These are phyloP conservation scores for Scheffersomyces amazonensis DNA, from an alignment of 805 yeast genomes.

Conservation along the genomic window DNA sequence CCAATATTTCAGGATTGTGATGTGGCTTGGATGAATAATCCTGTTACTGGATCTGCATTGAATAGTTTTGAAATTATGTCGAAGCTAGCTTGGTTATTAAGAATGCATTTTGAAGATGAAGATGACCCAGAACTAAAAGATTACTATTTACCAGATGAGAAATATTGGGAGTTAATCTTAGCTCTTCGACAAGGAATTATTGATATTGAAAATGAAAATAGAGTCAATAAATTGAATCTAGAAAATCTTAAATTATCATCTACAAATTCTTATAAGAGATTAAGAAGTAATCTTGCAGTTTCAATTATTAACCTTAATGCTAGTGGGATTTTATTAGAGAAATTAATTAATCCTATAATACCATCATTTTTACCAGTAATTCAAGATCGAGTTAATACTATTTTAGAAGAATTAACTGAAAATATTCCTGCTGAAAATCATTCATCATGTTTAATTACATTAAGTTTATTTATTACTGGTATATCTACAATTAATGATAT, in stretches of 20 bases:
- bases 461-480: conserved; percentile 4
- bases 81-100: conserved; percentile 4
- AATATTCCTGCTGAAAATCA: conserved; percentile 1
- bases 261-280: background rate
- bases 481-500: conserved; percentile 1
- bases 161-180: conserved; percentile 2
- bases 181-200: background rate
- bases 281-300: conserved; percentile 5
- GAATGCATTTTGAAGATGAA: conserved; percentile 3
- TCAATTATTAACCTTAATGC: conserved; percentile 3
- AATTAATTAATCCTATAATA: conserved; percentile 4
- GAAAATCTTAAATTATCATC: conserved; percentile 1
- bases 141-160: background rate
- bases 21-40: conserved; percentile 4
- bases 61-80: conserved; percentile 3
- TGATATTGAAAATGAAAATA: background rate
- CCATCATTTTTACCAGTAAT: conserved; percentile 5
- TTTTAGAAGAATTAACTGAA: conserved; percentile 2
- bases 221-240: background rate
- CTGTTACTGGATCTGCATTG: conserved; percentile 1
- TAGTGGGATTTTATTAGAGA: conserved; percentile 2
- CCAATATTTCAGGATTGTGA: conserved; percentile 3
- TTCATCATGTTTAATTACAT: conserved; percentile 3
- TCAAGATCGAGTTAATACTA: conserved; percentile 3
- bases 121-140: background rate